Percentiles rank a stretch among this genome's conserved stretches.
Conservation (phyloP, 495 filamentous ascomycete genomes). For the Penicillium parvum region DNA sequence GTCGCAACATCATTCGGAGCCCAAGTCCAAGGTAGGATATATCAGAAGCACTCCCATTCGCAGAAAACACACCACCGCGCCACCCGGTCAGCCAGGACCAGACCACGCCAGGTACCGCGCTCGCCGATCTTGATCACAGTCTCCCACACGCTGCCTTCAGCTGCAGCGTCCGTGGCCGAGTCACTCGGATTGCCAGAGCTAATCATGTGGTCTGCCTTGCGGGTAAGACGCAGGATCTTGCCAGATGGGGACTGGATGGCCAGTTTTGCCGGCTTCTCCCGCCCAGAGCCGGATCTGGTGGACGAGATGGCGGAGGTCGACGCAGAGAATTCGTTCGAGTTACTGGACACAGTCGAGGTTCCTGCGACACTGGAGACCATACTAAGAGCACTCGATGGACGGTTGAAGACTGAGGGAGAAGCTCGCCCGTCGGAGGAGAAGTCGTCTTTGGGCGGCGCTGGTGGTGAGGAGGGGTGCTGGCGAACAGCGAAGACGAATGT, state of each 20-base stretch:
- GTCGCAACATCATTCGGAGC: slow-evolving; percentile 1
- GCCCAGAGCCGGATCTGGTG: slow-evolving; percentile 40
- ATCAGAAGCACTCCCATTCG: slow-evolving; percentile 76
- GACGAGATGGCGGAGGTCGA: slow-evolving; percentile 54
- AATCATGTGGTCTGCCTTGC: slow-evolving; percentile 73
- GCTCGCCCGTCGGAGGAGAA: slow-evolving; percentile 36
- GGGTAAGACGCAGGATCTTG: slow-evolving; percentile 85
- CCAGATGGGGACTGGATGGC: slow-evolving; percentile 94
- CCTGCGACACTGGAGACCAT: slow-evolving; percentile 56
- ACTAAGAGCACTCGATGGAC: slow-evolving; percentile 77
- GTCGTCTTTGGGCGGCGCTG: slow-evolving; percentile 45
- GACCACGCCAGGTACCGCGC: slow-evolving; percentile 81
- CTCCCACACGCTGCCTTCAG: slow-evolving; percentile 87
- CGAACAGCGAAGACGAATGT: slow-evolving; percentile 96
- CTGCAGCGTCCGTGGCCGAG: slow-evolving; percentile 48
- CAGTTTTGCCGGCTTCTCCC: slow-evolving; percentile 87
- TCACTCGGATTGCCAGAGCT: slow-evolving; percentile 41
- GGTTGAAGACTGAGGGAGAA: slow-evolving; percentile 65
- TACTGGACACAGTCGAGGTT: slow-evolving; percentile 35
- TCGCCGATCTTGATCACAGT: slow-evolving; percentile 98
- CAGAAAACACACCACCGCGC: slow-evolving; percentile 98
- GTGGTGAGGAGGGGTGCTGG: slow-evolving; percentile 74
- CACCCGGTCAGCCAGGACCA: slow-evolving; percentile 92
- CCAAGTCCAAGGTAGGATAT: slow-evolving; percentile 3
- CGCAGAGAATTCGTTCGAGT: slow-evolving; percentile 43